Base-by-base conservation (phyloP, 1,284 basidiomycete species). In the Ganoderma lingzhi region DNA sequence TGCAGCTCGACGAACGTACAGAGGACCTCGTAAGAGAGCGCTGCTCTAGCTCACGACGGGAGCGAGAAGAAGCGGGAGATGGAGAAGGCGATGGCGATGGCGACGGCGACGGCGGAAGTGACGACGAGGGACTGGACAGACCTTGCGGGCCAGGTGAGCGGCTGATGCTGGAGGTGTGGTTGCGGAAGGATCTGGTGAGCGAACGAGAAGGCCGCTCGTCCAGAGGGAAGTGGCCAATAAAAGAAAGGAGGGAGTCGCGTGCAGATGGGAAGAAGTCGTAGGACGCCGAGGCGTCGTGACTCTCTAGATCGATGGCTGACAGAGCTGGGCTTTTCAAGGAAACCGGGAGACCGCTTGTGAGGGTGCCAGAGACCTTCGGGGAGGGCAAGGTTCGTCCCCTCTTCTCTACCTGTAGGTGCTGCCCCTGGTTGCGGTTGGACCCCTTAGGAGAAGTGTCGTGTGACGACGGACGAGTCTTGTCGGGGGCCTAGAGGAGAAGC, bases 1-100 rank as follows among this genome's bases (percentile, higher is more conserved):
- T 69, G 23, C 73, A 77, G 51, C 77, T 77, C 15, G 72, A 28
- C 17, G 74, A 67, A 62, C 71, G 70, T 23, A 51, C 48, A 37
- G 67, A 62, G 45, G 73, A 60, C 53, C 64, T 66, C n/a, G 65
- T 61, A 67, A 66, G 67, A 23, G 66, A 71, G 60, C 56, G 68
- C 15, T 32, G 64, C 59, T 65, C 67, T 58, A 66, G 32, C 23
- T 65, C 39, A 32, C 56, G 48, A 30, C 23, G 67, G 35, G 68
- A 62, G n/a, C 62, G 58, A 32, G 48, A 48, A n/a, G 59, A 60
- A 15, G 64, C 39, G 23, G 61, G 37, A 55, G 65, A 63, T 23
- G 44, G 64, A 48, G 65, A 64, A 37, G 44, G 66, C n/a, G 74
- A 58, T 1, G 64, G 66, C 9, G 45, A 48, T 5, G 72, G 70